Base-by-base conservation (phyloP, 805 yeast genomes). In the Candida maris region DNA sequence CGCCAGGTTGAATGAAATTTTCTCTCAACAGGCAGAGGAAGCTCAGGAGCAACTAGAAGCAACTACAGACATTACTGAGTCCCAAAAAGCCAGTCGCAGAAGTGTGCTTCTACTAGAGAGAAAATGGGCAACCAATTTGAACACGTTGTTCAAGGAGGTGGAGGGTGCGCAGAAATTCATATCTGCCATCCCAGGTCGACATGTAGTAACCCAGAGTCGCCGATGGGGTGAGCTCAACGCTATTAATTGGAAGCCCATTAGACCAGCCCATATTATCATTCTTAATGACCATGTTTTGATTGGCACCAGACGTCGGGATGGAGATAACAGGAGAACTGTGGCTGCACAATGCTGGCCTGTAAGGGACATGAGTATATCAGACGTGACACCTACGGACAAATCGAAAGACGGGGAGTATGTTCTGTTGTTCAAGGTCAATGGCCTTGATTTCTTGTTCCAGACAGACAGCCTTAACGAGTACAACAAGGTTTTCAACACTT, bases 161-260 rank as follows among this genome's bases (percentile, higher is more conserved):
- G 96, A 89, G 45, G 94, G 96, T n/a, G 88, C 95, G 1, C 89
- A 85, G 49, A 84, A 84, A 51, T 76, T 73, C 41, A 68, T 88
- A 25, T 83, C 87, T 15, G 77, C 85, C 1, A 57, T 75, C 6
- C 86, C 89, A 0, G 93, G 89, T 3, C 71, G 96, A 33, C 96
- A 87, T 57, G 75, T 88, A 2, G 62, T 86, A 14, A 73, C 79
- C 7, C 93, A 88, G 49, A 78, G 87, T 55, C 82, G 83, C 3
- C 73, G 88, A 32, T 89, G 96, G 96, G 77, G 73, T 39, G 96
- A 88, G 59, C 64, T 89, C 41, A 88, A 87, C 51, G 77, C 83
- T 3, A 88, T 93, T 0, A 86, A 95, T 9, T 78, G 86, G 75
- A 85, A 85, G 56, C 81, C 88, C 1, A 67, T 81, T 22, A 79